Evolutionary conservation across 768 basidiomycete genomes (phyloP), one percentile per base, ranked within the genome.

Genomic region (Collybia mongolica): DNA sequence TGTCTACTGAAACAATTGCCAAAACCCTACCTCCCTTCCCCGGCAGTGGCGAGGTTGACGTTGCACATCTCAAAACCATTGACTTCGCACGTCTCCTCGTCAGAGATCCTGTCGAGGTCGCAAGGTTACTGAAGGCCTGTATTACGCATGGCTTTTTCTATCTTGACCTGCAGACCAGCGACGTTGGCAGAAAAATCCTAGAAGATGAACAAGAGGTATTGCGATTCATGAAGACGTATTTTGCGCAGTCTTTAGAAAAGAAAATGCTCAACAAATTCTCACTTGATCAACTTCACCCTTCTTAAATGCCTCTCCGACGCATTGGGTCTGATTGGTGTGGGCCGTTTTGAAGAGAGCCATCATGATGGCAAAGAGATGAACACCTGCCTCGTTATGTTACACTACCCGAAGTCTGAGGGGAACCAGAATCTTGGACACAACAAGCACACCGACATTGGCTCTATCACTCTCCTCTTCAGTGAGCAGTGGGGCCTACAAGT

Each of bases 391-490:
- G 24, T 18, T 17, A n/a, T 44, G 14, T 22, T 44, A 3, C 20
- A 22, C 19, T 44, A 24, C 14, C 23, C 23, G 23, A 44, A 44
- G 18, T 26, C 24, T n/a, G n/a, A 24, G 6, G 42, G 29, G 5
- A n/a, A 14, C 20, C 6, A 15, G 2, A 17, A 26, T 6, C 17
- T 44, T 9, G 42, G 42, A 17, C 42, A 44, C 24, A 44, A 44
- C 42, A 44, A 44, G 42, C 42, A 44, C 24, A 44, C 42, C 12
- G 42, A 44, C 19, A 44, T 44, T 8, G 42, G 42, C 14, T 26
- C 42, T 18, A 17, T 44, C 24, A 44, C 42, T 8, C 6, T 44
- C 17, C 18, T 44, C 8, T 28, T 44, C n/a, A 28, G 12, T 14
- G 12, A 44, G 6, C 42, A 44, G 24, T 44, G 42, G 42, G 42